These are phyloP conservation scores for Funneliformis mosseae DNA, from an alignment of 192 early-diverging fungal genomes.

Conservation along the genomic window DNA sequence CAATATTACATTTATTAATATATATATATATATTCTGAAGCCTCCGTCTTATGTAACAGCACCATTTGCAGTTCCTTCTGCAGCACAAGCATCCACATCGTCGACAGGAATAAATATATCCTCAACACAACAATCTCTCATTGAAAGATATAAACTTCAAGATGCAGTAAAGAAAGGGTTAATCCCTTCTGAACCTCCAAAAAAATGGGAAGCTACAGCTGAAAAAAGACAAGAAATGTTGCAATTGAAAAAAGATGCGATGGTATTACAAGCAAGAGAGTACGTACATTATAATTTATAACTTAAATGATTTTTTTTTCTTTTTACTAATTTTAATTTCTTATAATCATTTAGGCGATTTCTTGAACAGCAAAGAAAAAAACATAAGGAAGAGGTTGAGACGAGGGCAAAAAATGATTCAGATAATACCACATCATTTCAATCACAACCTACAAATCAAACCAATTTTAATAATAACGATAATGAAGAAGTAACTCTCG, in stretches of 20 bases:
- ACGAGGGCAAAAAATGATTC: neutral
- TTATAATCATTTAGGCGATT: neutral
- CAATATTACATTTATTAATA: neutral
- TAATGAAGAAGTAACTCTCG: neutral
- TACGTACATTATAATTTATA: constrained; percentile 39
- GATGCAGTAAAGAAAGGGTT: constrained; percentile 38
- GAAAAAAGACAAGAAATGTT: constrained; percentile 64
- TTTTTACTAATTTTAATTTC: neutral
- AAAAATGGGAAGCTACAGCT: constrained; percentile 63
- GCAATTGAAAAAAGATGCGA: constrained; percentile 66
- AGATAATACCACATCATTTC: neutral
- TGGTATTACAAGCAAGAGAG: constrained; percentile 72
- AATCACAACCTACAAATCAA: neutral
- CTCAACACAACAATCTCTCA: constrained; percentile 42
- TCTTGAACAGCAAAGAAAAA: neutral
- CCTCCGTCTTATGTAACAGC: constrained; percentile 27
- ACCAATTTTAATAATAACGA: neutral
- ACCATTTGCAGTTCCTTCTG: constrained; percentile 42
- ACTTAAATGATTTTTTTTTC: too few species aligned
- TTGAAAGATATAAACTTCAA: constrained; percentile 58
- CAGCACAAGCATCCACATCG: constrained; percentile 40
- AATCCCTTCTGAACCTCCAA: constrained; percentile 53
- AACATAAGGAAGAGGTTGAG: neutral
- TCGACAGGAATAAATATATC: constrained; percentile 36
- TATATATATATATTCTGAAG: neutral